Percentiles rank a stretch among this genome's conserved stretches.
Evolutionary conservation across 2,329 filamentous ascomycete genomes (phyloP).

Genomic region (Escovopsis sp.): DNA sequence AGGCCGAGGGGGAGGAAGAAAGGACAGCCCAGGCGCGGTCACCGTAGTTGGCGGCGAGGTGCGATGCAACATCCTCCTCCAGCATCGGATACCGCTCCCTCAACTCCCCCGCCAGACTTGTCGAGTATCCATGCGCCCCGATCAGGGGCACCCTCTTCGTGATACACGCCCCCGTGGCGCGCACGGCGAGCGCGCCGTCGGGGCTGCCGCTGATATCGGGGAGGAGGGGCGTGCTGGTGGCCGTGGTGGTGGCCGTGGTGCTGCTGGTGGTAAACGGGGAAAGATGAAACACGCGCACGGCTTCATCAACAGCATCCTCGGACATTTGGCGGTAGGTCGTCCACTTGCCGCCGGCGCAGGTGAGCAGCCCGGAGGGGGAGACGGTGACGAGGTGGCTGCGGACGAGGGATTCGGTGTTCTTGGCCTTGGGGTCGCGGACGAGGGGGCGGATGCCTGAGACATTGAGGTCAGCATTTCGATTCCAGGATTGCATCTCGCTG

Average conservation of each 20-base stretch:
- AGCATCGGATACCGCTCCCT: constrained; percentile 22
- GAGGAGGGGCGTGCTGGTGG: constrained; percentile 24
- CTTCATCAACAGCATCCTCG: constrained; percentile 70
- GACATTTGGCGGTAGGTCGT: constrained; percentile 84
- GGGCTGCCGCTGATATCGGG: constrained; percentile 57
- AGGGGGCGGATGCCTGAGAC: constrained; percentile 58
- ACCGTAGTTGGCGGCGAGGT: constrained; percentile 26
- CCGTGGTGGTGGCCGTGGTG: constrained; percentile 42
- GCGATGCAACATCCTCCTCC: constrained; percentile 22
- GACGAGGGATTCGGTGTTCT: constrained; percentile 70
- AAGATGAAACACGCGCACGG: no score
- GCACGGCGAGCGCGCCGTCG: constrained; percentile 28
- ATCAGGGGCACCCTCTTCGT: constrained; percentile 60
- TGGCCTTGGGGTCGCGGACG: constrained; percentile 65
- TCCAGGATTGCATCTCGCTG: constrained; percentile 7
- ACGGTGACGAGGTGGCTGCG: constrained; percentile 67
- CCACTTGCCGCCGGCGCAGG: constrained; percentile 75
- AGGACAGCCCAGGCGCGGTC: constrained; percentile 57
- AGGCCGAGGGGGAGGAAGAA: constrained; percentile 29
- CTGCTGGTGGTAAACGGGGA: no score
- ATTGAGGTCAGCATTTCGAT: no score
- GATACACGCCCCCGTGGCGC: constrained; percentile 56
- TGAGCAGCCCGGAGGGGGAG: constrained; percentile 60
- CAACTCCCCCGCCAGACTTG: constrained; percentile 18
- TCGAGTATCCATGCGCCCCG: constrained; percentile 56